A percentile compares a stretch with the other conserved stretches of the same genome.
Evolutionary conservation across 2,329 filamentous ascomycete species (phyloP).

Genomic region (Drechslerella stenobrocha): DNA sequence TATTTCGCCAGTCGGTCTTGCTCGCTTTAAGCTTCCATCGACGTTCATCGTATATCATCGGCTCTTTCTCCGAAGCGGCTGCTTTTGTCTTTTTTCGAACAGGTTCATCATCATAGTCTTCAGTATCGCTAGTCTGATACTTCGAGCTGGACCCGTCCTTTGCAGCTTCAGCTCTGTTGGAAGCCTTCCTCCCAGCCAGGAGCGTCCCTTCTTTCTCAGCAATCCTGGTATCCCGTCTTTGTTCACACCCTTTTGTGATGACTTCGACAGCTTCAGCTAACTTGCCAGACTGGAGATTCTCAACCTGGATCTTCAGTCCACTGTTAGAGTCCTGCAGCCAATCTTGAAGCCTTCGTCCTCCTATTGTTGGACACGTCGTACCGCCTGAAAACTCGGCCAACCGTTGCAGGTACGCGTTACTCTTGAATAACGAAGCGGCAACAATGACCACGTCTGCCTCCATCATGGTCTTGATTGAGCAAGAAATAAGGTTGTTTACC

Average conservation of each 20-base stretch:
- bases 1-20: slow-evolving; percentile 53
- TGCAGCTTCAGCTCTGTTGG: slow-evolving; percentile 11
- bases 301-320: slow-evolving; percentile 58
- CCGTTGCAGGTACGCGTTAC: slow-evolving; percentile 59
- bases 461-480: slow-evolving; percentile 58
- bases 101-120: slow-evolving; percentile 34
- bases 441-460: slow-evolving; percentile 63
- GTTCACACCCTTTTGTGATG: slow-evolving; percentile 17
- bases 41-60: slow-evolving; percentile 46
- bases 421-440: slow-evolving; percentile 60
- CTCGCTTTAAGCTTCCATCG: slow-evolving; percentile 50
- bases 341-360: slow-evolving; percentile 60
- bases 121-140: slow-evolving; percentile 36
- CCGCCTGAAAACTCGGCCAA: slow-evolving; percentile 60
- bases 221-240: slow-evolving; percentile 5
- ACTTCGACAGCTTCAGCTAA: background rate
- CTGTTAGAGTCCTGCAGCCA: slow-evolving; percentile 61
- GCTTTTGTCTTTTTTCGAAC: slow-evolving; percentile 40
- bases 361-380: slow-evolving; percentile 55
- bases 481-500: slow-evolving; percentile 55
- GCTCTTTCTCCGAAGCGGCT: slow-evolving; percentile 8
- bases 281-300: slow-evolving; percentile 51
- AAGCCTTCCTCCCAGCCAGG: slow-evolving; percentile 20
- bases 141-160: slow-evolving; percentile 1
- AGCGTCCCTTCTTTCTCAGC: background rate